Evolutionary conservation across 1,284 basidiomycete species (phyloP), one percentile per base, ranked within the genome.

Genomic region (Caloboletus inedulis): DNA sequence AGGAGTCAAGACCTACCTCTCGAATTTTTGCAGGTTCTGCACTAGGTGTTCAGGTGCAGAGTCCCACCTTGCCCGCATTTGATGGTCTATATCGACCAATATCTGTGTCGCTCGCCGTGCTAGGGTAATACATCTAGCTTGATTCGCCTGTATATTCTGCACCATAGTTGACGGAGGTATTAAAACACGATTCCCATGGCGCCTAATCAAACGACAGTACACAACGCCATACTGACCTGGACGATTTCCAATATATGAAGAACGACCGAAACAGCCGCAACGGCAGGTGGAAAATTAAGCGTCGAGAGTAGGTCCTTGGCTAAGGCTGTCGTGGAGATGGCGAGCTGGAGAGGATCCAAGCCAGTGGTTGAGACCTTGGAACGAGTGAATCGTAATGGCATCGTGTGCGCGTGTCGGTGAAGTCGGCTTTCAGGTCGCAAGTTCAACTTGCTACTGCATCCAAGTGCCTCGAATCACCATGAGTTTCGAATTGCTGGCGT

Each of bases 61-160:
- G 18, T 77, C 71, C 73, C 74, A 76, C 49, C 73, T 70, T 39
- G 72, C 78, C 4, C 65, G 69, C 76, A 81, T 80, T 33, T 76
- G 75, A 43, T 70, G 69, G 16, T 73, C 72, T 36, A 81, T 72
- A 46, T 78, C 72, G 13, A 73, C 56, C 30, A 81, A 57, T 40
- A 81, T 68, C 21, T 72, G 69, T 16, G 77, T 69, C 14, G 77
- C 76, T 18, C 78, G 69, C 40, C 69, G 65, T 4, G 77, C 77
- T 9, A 81, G 65, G 47, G 72, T 63, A 45, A 71, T 60, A 49
- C 79, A 81, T 2, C 70, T 69, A 3, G 64, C 63, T 55, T 72
- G 74, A 47, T 80, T 80, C 19, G 53, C 63, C 57, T 70, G 54
- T 47, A 60, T 59, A 2, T 39, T 42, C 56, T 59, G 43, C n/a